Percentiles rank a stretch among this genome's conserved stretches.
Conservation (phyloP, 257 asterid genomes). For the Solanum habrochaites region DNA sequence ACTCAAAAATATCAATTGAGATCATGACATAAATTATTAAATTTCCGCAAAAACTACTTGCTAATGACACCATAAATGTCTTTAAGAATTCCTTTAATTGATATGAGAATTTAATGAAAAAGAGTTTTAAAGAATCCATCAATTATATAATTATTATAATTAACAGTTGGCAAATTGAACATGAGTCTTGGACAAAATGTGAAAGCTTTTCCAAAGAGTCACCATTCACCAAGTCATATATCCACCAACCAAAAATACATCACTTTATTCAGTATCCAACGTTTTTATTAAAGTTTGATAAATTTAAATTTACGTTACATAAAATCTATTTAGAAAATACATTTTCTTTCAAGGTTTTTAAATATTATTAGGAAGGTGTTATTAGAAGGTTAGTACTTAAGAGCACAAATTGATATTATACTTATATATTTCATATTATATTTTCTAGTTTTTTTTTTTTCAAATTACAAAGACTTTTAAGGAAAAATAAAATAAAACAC, state of each 20-base stretch:
- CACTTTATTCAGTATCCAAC: fast-evolving
- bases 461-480: neutral
- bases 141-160: neutral
- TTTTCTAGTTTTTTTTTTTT: neutral
- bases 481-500: neutral
- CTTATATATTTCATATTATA: neutral
- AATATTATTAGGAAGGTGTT: neutral
- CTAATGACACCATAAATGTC: neutral
- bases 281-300: neutral
- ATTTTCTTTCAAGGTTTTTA: neutral
- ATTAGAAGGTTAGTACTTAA: neutral
- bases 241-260: neutral
- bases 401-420: neutral
- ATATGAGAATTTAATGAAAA: neutral
- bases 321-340: neutral
- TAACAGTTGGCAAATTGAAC: neutral
- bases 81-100: neutral
- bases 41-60: neutral
- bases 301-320: fast-evolving
- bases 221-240: neutral
- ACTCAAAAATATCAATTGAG: neutral
- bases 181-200: neutral
- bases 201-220: neutral
- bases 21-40: neutral
- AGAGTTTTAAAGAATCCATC: neutral